Evolutionary conservation across 352 stramenopile genomes (phyloP).

Genomic region (Aphanomyces invadans): DNA sequence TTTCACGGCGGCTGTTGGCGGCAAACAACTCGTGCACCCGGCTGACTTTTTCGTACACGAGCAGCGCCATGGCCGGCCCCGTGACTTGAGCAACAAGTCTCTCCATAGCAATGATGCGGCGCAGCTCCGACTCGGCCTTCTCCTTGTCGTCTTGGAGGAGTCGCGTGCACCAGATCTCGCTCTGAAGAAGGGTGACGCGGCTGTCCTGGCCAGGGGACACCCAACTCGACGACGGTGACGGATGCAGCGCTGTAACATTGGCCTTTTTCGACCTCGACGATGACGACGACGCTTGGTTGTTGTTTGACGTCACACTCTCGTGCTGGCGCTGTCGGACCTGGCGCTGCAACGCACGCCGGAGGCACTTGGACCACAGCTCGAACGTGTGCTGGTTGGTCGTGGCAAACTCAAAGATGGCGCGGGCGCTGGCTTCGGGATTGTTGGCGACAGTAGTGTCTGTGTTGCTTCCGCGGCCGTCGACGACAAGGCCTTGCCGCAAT

Average conservation of each 20-base stretch:
- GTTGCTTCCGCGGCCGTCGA: conserved; percentile 33
- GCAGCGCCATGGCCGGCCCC: conserved; percentile 64
- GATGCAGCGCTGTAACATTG: too few species aligned
- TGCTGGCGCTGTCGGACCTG: conserved; percentile 34
- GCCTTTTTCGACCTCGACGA: too few species aligned
- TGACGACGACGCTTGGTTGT: neutral
- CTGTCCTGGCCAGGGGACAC: conserved; percentile 78
- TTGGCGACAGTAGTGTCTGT: conserved; percentile 43
- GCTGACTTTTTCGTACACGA: conserved; percentile 85
- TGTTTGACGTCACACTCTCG: conserved; percentile 7
- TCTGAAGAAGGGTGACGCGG: conserved; percentile 73
- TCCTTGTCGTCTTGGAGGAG: conserved; percentile 72
- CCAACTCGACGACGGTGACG: conserved; percentile 30
- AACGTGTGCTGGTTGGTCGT: conserved; percentile 78
- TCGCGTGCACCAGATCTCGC: conserved; percentile 78
- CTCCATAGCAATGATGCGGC: conserved; percentile 78
- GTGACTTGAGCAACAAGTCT: conserved; percentile 76
- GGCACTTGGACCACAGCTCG: conserved; percentile 78
- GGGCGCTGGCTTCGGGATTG: conserved; percentile 49
- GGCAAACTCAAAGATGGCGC: conserved; percentile 65
- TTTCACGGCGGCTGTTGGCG: conserved; percentile 68
- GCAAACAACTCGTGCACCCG: conserved; percentile 80
- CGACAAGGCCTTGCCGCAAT: conserved; percentile 46
- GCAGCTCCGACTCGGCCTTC: conserved; percentile 75
- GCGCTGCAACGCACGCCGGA: conserved; percentile 52